Conservation (phyloP, 495 filamentous ascomycete species). For the Hypoxylon subgilvum region DNA sequence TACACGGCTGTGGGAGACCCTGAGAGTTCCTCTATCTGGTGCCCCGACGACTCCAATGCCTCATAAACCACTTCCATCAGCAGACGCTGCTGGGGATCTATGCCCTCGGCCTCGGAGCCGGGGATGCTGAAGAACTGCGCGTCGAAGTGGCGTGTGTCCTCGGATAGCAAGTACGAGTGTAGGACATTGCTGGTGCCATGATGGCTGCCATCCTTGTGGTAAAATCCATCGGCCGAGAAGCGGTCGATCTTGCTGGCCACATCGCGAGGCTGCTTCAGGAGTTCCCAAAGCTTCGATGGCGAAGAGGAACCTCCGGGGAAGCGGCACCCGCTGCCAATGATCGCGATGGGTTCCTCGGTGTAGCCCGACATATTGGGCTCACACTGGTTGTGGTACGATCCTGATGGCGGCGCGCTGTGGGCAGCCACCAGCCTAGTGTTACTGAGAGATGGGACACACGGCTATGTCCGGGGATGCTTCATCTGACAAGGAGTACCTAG, state of each 20-base stretch:
- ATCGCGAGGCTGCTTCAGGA: slow-evolving; percentile 14
- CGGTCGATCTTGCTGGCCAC: slow-evolving; percentile 12
- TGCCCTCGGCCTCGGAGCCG: slow-evolving; percentile 47
- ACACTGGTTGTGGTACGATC: too few species aligned
- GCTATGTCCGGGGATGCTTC: too few species aligned
- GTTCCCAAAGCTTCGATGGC: slow-evolving; percentile 12
- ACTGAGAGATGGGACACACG: too few species aligned
- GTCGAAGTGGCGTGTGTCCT: slow-evolving; percentile 12
- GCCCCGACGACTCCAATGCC: slow-evolving; percentile 55
- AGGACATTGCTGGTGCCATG: slow-evolving; percentile 17
- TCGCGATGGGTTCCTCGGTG: slow-evolving; percentile 9
- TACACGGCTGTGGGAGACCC: slow-evolving; percentile 57
- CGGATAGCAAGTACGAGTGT: slow-evolving; percentile 7
- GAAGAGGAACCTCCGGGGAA: slow-evolving; percentile 5
- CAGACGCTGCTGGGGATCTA: slow-evolving; percentile 39
- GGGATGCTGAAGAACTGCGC: slow-evolving; percentile 15
- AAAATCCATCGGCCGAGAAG: slow-evolving; percentile 36
- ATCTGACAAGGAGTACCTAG: too few species aligned
- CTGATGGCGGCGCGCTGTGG: too few species aligned
- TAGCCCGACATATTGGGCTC: too few species aligned
- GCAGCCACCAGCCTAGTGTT: too few species aligned
- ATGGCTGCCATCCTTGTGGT: slow-evolving; percentile 19
- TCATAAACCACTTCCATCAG: slow-evolving; percentile 61
- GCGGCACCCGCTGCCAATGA: slow-evolving; percentile 15
- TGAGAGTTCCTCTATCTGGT: slow-evolving; percentile 43